Evolutionary conservation across 345 rosid species (phyloP).

Genomic region (Sonneratia alba): DNA sequence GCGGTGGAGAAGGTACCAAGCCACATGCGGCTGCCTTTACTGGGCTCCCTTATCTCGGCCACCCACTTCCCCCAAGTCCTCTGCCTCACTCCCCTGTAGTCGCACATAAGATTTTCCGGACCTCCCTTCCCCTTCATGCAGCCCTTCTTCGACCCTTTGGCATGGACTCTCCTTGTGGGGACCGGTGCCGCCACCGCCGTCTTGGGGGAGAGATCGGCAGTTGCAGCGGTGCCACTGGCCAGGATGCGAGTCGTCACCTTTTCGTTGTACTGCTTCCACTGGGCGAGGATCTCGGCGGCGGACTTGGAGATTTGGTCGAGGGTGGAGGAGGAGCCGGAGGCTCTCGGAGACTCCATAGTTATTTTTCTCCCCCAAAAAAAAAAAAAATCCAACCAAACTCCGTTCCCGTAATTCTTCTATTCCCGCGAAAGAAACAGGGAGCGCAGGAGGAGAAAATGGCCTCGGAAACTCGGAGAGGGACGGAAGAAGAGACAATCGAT

Average conservation of each 20-base stretch:
- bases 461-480: not conserved
- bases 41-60: constrained; percentile 24
- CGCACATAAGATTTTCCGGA: constrained; percentile 22
- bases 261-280: constrained; percentile 18
- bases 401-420: not conserved
- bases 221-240: not conserved
- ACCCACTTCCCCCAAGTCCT: constrained; percentile 32
- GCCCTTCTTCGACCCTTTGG: constrained; percentile 23
- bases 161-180: constrained; percentile 16
- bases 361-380: too few relatives aligned
- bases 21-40: constrained; percentile 20
- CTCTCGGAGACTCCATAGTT: constrained; percentile 3
- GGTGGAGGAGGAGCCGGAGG: constrained; percentile 6
- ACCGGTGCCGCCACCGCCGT: constrained; percentile 12
- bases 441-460: not conserved
- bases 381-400: not conserved
- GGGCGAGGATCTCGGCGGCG: constrained; percentile 24
- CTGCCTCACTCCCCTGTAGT: constrained; percentile 25
- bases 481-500: not conserved
- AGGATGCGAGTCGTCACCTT: constrained; percentile 6
- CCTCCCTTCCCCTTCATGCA: constrained; percentile 31
- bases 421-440: not conserved
- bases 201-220: constrained; percentile 9
- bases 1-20: constrained; percentile 21
- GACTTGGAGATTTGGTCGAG: constrained; percentile 20